A percentile compares a stretch with the other conserved stretches of the same genome.
These are phyloP conservation scores for Suhomyces terraborum DNA, from an alignment of 1,139 yeast genomes.

Conservation along the genomic window DNA sequence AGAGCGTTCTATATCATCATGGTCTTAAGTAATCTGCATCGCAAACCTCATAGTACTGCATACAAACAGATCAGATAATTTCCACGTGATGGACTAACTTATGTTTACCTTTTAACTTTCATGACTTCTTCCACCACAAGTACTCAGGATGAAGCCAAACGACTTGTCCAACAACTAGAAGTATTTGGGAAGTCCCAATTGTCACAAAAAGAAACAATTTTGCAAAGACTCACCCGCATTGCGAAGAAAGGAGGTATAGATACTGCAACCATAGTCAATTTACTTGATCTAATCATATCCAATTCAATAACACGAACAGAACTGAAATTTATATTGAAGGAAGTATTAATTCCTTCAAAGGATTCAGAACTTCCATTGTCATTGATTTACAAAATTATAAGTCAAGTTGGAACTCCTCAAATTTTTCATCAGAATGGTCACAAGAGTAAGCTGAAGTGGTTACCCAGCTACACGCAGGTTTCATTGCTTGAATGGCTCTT, in stretches of 20 bases:
- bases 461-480: conserved; percentile 27
- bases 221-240: conserved; percentile 2
- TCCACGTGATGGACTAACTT: neutral
- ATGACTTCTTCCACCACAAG: neutral
- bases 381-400: conserved; percentile 26
- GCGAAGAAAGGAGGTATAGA: conserved; percentile 10
- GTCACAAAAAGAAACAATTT: conserved; percentile 3
- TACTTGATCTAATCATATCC: conserved; percentile 12
- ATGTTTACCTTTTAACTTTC: neutral
- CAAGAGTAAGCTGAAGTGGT: conserved; percentile 26
- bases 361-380: conserved; percentile 13
- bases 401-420: conserved; percentile 34
- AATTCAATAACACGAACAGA: conserved; percentile 11
- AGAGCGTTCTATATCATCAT: too few relatives aligned
- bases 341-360: conserved; percentile 18
- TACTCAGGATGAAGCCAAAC: neutral
- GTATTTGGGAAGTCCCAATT: neutral
- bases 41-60: neutral
- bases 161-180: neutral
- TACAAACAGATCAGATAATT: neutral
- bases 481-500: conserved; percentile 36
- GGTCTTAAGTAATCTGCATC: neutral
- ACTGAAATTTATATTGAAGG: conserved; percentile 13
- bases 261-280: conserved; percentile 5
- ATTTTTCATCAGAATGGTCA: conserved; percentile 27